phyloP scores from a whole-genome alignment of 2,329 filamentous ascomycete genomes.

The Chrysosphaeria jannelii region DNA sequence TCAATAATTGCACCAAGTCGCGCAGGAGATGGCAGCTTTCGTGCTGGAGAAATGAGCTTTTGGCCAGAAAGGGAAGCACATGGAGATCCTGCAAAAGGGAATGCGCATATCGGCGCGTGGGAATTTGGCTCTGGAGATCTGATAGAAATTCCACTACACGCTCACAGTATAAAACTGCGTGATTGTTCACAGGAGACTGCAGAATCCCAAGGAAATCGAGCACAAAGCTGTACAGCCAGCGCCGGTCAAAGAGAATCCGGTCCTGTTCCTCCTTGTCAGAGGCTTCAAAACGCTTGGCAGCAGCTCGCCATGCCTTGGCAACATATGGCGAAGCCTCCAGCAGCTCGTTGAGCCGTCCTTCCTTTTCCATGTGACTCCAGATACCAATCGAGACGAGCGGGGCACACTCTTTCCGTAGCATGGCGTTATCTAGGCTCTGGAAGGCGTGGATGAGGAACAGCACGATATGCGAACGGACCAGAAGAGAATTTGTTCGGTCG shows the following conservation, averaged over 20 bases:
- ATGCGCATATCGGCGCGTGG: slow-evolving; percentile 82
- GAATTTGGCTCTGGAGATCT: slow-evolving; percentile 76
- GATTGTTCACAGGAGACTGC: slow-evolving; percentile 9
- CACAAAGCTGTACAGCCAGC: slow-evolving; percentile 70
- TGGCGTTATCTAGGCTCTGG: slow-evolving; percentile 65
- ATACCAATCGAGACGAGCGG: slow-evolving; percentile 81
- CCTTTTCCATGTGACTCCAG: slow-evolving; percentile 76
- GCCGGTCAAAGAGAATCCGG: slow-evolving; percentile 63
- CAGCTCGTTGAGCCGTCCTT: slow-evolving; percentile 38
- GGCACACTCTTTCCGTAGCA: slow-evolving; percentile 88
- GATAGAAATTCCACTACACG: slow-evolving; percentile 75
- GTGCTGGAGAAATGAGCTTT: slow-evolving; percentile 51
- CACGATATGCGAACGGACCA: slow-evolving; percentile 54
- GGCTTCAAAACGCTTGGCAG: slow-evolving; percentile 60
- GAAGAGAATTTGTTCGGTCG: slow-evolving; percentile 31
- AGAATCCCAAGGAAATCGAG: slow-evolving; percentile 55
- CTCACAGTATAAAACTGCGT: slow-evolving; percentile 60
- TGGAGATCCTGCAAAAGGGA: slow-evolving; percentile 65
- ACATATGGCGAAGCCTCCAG: slow-evolving; percentile 46
- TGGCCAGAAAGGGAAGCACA: slow-evolving; percentile 40
- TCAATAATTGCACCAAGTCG: slow-evolving; percentile 51
- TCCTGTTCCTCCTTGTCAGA: slow-evolving; percentile 56
- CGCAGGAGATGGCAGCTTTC: slow-evolving; percentile 49
- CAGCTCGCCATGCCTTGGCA: slow-evolving; percentile 72
- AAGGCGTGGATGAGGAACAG: slow-evolving; percentile 77